Conservation (phyloP, 345 rosid genomes). For the Syzygium oleosum region DNA sequence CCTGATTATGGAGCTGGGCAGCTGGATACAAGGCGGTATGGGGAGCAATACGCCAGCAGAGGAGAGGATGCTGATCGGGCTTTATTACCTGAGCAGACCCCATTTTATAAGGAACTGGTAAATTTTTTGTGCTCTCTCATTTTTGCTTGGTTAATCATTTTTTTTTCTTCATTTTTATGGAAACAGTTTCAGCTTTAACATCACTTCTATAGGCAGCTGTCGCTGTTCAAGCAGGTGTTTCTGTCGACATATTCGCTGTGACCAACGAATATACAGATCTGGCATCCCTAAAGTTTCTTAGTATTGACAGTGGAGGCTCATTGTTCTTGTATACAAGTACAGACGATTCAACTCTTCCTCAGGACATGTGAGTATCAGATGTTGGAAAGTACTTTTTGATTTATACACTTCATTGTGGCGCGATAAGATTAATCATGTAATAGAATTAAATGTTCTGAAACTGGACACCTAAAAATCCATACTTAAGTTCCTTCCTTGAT, state of each 20-base stretch:
- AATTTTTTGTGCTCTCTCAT: conserved; percentile 11
- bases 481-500: neutral
- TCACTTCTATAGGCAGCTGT: conserved; percentile 73
- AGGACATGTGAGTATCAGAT: conserved; percentile 79
- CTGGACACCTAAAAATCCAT: neutral
- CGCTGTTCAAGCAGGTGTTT: conserved; percentile 98
- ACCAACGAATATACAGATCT: conserved; percentile 97
- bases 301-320: conserved; percentile 98
- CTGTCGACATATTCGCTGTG: conserved; percentile 88
- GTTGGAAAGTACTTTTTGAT: neutral
- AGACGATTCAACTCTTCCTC: conserved; percentile 98
- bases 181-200: conserved; percentile 20
- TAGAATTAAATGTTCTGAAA: neutral
- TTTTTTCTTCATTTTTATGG: neutral
- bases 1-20: conserved; percentile 99
- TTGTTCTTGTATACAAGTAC: conserved; percentile 77
- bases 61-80: conserved; percentile 99
- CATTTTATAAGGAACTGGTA: conserved; percentile 95
- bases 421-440: neutral
- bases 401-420: neutral
- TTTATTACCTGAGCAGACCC: conserved; percentile 96
- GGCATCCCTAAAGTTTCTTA: conserved; percentile 94
- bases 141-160: neutral
- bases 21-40: conserved; percentile 91
- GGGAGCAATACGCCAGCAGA: conserved; percentile 98